Conservation (phyloP, 495 filamentous ascomycete genomes). For the Aspergillus conjunctus region DNA sequence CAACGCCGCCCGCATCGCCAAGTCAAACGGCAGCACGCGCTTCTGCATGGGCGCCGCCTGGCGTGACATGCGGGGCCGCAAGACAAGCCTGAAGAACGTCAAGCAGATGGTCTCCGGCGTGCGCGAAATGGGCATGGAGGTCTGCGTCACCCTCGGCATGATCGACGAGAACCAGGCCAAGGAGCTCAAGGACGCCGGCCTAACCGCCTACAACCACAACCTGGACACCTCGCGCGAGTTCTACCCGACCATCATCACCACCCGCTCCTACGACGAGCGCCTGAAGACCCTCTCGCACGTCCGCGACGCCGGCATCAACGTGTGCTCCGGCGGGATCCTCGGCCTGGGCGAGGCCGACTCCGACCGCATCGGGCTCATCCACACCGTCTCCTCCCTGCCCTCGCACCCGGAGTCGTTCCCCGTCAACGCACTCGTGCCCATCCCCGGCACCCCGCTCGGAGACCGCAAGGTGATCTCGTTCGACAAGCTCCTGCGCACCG, state of each 20-base stretch:
- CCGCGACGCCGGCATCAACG: slow-evolving; percentile 78
- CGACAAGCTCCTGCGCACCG: slow-evolving; percentile 69
- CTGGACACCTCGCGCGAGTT: slow-evolving; percentile 84
- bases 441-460: slow-evolving; percentile 79
- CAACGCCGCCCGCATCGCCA: slow-evolving; percentile 70
- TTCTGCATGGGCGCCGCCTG: slow-evolving; percentile 94
- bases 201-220: slow-evolving; percentile 91
- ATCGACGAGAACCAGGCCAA: slow-evolving; percentile 74
- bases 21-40: slow-evolving; percentile 75
- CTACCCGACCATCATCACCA: slow-evolving; percentile 80
- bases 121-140: slow-evolving; percentile 78
- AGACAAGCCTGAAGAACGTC: slow-evolving; percentile 74
- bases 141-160: slow-evolving; percentile 87
- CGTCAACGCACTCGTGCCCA: slow-evolving; percentile 83
- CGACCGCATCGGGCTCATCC: slow-evolving; percentile 76
- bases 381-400: slow-evolving; percentile 75
- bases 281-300: slow-evolving; percentile 73
- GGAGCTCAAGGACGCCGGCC: slow-evolving; percentile 76
- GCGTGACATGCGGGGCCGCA: slow-evolving; percentile 88
- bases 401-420: slow-evolving; percentile 82
- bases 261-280: slow-evolving; percentile 80
- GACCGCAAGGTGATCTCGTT: slow-evolving; percentile 71
- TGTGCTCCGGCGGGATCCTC: slow-evolving; percentile 82
- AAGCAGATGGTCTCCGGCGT: slow-evolving; percentile 80
- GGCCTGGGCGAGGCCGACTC: slow-evolving; percentile 73